Evolutionary conservation across 2,329 filamentous ascomycete genomes (phyloP).

Genomic region (Diplodia sapinea): DNA sequence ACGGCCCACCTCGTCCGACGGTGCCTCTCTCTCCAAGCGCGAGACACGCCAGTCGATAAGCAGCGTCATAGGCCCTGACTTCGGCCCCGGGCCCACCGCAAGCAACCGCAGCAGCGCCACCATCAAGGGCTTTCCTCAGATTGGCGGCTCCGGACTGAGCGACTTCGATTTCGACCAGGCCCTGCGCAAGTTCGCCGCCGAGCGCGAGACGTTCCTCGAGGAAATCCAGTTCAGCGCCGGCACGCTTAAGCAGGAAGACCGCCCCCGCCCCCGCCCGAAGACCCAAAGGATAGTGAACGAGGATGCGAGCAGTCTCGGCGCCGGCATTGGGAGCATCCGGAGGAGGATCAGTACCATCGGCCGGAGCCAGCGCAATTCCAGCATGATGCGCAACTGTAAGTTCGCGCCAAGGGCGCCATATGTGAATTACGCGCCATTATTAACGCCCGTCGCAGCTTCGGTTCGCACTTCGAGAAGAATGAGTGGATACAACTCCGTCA

Average conservation of each 20-base stretch:
- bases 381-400: conserved; percentile 73
- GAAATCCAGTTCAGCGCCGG: conserved; percentile 88
- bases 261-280: conserved; percentile 73
- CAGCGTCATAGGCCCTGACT: conserved; percentile 53
- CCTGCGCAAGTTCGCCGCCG: conserved; percentile 91
- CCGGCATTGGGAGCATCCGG: conserved; percentile 81
- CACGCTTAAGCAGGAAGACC: conserved; percentile 62
- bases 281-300: conserved; percentile 80
- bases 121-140: conserved; percentile 56
- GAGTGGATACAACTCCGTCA: conserved; percentile 98
- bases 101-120: conserved; percentile 71
- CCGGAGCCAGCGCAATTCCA: conserved; percentile 86
- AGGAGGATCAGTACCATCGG: conserved; percentile 97
- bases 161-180: conserved; percentile 95
- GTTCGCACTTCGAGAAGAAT: conserved; percentile 83
- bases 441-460: conserved; percentile 58
- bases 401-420: not conserved
- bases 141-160: conserved; percentile 54
- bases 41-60: conserved; percentile 59
- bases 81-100: conserved; percentile 51
- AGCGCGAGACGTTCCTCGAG: conserved; percentile 90
- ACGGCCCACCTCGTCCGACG: conserved; percentile 53
- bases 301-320: conserved; percentile 58
- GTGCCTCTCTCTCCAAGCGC: conserved; percentile 47
- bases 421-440: conserved; percentile 19